phyloP scores from a whole-genome alignment of 768 basidiomycete species.

The Kwoniella europaea region DNA sequence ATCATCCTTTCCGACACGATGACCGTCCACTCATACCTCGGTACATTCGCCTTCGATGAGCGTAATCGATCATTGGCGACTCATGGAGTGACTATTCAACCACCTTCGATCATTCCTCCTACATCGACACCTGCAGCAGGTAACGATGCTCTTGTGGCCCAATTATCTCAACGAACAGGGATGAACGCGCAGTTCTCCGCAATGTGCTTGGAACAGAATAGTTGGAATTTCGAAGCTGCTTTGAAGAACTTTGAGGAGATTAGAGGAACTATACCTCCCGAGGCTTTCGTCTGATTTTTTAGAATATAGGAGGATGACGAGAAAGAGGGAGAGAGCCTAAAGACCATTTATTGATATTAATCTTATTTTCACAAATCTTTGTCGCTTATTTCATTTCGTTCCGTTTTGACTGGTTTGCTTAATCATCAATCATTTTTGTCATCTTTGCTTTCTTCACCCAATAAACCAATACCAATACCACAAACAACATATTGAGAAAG shows the following conservation, averaged over 20 bases:
- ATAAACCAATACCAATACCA: no score
- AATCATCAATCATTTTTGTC: no score
- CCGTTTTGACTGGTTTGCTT: no score
- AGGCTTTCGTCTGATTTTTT: conserved; percentile 41
- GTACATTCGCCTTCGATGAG: conserved; percentile 72
- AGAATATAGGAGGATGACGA: not conserved
- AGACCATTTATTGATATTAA: no score
- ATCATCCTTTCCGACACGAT: conserved; percentile 86
- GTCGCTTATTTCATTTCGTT: no score
- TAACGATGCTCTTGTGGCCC: conserved; percentile 57
- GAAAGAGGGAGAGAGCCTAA: not conserved
- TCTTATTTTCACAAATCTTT: no score
- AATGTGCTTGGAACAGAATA: conserved; percentile 84
- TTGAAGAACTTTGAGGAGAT: conserved; percentile 85
- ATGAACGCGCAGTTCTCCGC: conserved; percentile 78
- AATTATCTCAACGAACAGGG: conserved; percentile 73
- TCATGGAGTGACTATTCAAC: conserved; percentile 49
- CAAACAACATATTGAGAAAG: no score
- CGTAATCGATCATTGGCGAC: conserved; percentile 58
- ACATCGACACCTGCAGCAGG: conserved; percentile 61
- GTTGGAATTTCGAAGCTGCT: conserved; percentile 81
- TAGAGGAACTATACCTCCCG: conserved; percentile 56
- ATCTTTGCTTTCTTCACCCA: no score
- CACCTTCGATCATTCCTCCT: conserved; percentile 6
- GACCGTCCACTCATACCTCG: conserved; percentile 81